These are phyloP conservation scores for Coriolopsis trogii DNA, from an alignment of 1,284 basidiomycete genomes.

Conservation along the genomic window DNA sequence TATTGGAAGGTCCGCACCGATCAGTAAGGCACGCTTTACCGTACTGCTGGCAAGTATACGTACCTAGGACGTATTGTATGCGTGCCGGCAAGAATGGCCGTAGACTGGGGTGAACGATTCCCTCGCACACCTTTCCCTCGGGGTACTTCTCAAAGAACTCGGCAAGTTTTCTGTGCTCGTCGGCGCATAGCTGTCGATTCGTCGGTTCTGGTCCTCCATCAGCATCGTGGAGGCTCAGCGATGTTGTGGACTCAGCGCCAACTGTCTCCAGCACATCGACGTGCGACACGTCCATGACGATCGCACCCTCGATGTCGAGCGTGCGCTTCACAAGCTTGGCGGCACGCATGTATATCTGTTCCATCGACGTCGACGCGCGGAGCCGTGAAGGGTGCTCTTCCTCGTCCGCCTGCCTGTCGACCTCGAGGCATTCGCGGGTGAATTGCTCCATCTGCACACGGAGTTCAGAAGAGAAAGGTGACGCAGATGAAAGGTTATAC, in stretches of 20 bases:
- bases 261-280: conserved; percentile 86
- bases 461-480: not conserved
- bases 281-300: conserved; percentile 91
- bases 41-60: conserved; percentile 30
- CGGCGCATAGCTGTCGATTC: conserved; percentile 54
- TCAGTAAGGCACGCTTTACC: no score
- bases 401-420: conserved; percentile 65
- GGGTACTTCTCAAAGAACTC: conserved; percentile 79
- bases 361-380: conserved; percentile 61
- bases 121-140: conserved; percentile 86
- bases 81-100: conserved; percentile 78
- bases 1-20: no score
- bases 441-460: conserved; percentile 82
- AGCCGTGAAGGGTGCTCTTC: conserved; percentile 29
- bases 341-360: conserved; percentile 85
- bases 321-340: conserved; percentile 88
- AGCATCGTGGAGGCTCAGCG: conserved; percentile 60
- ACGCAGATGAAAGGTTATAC: conserved; percentile 36
- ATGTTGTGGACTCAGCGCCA: conserved; percentile 65
- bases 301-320: conserved; percentile 88
- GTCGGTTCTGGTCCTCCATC: conserved; percentile 46
- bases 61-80: conserved; percentile 85
- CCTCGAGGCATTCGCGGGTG: conserved; percentile 92
- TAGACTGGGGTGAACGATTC: conserved; percentile 77
- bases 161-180: conserved; percentile 75